Base-by-base conservation (phyloP, 139 green algal genomes). In the Helicosporidium sp. region DNA sequence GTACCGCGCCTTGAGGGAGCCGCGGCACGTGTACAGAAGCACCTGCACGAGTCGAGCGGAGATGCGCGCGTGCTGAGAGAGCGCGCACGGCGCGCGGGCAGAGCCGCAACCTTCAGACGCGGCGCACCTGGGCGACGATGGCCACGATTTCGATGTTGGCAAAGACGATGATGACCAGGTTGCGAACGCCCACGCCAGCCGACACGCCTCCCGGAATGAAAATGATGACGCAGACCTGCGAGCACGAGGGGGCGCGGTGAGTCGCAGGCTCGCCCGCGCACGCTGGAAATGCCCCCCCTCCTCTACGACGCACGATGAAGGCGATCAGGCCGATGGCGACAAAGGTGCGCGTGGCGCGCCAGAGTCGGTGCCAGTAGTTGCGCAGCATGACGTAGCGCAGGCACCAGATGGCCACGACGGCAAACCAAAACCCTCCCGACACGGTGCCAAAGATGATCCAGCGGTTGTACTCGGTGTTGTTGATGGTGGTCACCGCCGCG, bases 111-210 rank as follows among this genome's bases (percentile, higher is more conserved):
- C 24, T 20, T 15, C 41, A 33, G 5, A n/a, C 44, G n/a, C n/a
- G n/a, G n/a, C n/a, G 17, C 18, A 48, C 51, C 41, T 48, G 33
- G 22, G 46, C 45, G 22, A 57, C 6, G 16, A 64, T 49, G 7
- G 43, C 23, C 3, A 24, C 33, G 6, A 25, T 40, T 13, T 49
- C 49, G 33, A 68, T 61, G 39, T 70, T 70, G 43, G 57, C 62
- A 41, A 61, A 66, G 15, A 70, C 10, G 27, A 74, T 54, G 45
- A 68, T 52, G 27, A 74, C 28, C 18, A 65, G 26, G 48, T 70
- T 63, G 26, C 60, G 55, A 20, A 71, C 22, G 10, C 58, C 57
- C 25, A 55, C 26, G 23, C 61, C 61, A 16, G 26, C 45, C 5
- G 26, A 45, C 8, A 52, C 19, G 19, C n/a, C 36, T 16, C 28